These are phyloP conservation scores for Picochlorum costavermella DNA, from an alignment of 139 green algal species.

Conservation along the genomic window DNA sequence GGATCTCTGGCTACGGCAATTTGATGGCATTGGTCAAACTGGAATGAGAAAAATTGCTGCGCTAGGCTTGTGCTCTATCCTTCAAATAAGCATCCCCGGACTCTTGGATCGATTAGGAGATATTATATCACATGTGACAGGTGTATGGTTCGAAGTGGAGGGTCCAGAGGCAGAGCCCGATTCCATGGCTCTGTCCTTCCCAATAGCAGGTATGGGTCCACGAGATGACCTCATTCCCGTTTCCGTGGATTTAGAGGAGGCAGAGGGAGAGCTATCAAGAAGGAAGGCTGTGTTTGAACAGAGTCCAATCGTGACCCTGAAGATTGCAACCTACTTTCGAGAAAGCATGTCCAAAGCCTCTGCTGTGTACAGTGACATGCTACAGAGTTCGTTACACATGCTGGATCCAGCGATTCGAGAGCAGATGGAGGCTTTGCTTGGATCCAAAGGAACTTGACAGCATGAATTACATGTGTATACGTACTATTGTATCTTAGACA, in stretches of 20 bases:
- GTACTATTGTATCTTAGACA: no score
- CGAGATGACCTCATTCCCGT: constrained; percentile 14
- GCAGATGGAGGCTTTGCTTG: no score
- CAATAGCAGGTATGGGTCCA: not conserved
- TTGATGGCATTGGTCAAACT: constrained; percentile 37
- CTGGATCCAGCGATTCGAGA: no score
- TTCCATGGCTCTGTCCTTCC: constrained; percentile 1
- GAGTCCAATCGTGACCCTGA: constrained; percentile 16
- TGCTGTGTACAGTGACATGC: no score
- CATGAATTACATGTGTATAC: no score
- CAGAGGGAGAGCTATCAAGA: constrained; percentile 22
- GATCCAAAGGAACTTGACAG: no score
- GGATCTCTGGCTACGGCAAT: constrained; percentile 51
- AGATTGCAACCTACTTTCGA: constrained; percentile 21
- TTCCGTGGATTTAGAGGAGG: constrained; percentile 22
- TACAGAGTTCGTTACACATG: no score
- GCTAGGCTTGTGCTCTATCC: constrained; percentile 55
- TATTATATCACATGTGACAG: constrained; percentile 35
- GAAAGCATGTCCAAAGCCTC: constrained; percentile 25
- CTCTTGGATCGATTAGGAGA: constrained; percentile 30
- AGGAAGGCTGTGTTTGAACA: constrained; percentile 11
- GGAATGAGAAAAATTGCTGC: constrained; percentile 57
- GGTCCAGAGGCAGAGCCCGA: constrained; percentile 7
- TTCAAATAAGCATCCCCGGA: constrained; percentile 36
- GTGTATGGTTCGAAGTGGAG: constrained; percentile 46